Conservation (phyloP, 257 asterid species). For the Phtheirospermum japonicum region DNA sequence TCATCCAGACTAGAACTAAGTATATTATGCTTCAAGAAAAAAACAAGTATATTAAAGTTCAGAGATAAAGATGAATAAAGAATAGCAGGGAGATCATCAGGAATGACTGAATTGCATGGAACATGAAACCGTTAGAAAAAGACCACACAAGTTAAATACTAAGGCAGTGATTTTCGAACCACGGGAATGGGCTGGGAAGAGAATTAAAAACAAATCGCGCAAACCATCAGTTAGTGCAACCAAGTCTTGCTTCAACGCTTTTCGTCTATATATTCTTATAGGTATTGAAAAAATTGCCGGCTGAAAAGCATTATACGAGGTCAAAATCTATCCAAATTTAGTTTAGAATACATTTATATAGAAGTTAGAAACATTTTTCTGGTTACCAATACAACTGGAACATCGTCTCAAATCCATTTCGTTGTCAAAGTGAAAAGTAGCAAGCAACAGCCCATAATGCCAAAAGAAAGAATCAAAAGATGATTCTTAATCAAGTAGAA, state of each 20-base stretch:
- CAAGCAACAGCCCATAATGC: neutral
- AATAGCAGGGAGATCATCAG: neutral
- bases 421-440: neutral
- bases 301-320: slow-evolving; percentile 14
- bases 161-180: slow-evolving; percentile 15
- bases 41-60: neutral
- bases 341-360: neutral
- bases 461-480: slow-evolving; percentile 7
- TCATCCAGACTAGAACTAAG: neutral
- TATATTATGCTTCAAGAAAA: too few relatives aligned
- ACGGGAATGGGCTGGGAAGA: neutral
- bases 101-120: slow-evolving; percentile 14
- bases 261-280: neutral
- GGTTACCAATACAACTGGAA: slow-evolving; percentile 17
- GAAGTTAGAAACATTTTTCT: slow-evolving; percentile 11
- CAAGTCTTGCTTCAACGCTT: slow-evolving; percentile 4
- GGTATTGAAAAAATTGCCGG: slow-evolving; percentile 1
- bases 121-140: slow-evolving; percentile 3
- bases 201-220: slow-evolving; percentile 7
- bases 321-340: slow-evolving; percentile 15
- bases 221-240: slow-evolving; percentile 14
- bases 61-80: neutral
- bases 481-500: neutral
- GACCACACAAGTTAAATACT: slow-evolving; percentile 6
- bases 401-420: slow-evolving; percentile 10